These are phyloP conservation scores for Penicillium hordei DNA, from an alignment of 2,329 filamentous ascomycete genomes.

Conservation along the genomic window DNA sequence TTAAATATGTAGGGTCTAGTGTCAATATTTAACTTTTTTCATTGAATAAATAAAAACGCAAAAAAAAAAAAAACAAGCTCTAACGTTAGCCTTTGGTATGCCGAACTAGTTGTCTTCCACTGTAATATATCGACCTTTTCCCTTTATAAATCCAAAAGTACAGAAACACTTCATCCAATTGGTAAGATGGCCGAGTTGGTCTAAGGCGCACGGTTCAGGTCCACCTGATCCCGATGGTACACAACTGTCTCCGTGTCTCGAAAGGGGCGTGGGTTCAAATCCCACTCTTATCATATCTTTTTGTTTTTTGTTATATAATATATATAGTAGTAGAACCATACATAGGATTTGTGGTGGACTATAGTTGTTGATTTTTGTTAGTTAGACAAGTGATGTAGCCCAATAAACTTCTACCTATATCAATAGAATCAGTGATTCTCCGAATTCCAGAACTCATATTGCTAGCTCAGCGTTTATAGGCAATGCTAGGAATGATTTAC, in stretches of 20 bases:
- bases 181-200: slow-evolving; percentile 41
- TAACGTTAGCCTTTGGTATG: neutral
- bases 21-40: too few species aligned
- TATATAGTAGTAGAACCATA: neutral
- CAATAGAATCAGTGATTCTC: too few species aligned
- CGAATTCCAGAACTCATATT: neutral
- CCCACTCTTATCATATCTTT: slow-evolving; percentile 14
- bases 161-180: neutral
- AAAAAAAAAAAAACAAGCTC: neutral
- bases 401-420: too few species aligned
- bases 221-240: slow-evolving; percentile 24
- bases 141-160: neutral
- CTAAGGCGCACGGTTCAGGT: slow-evolving; percentile 39
- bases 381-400: neutral
- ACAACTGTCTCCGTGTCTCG: slow-evolving; percentile 16
- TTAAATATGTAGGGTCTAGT: too few species aligned
- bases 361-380: neutral
- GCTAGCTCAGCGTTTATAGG: neutral
- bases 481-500: too few species aligned
- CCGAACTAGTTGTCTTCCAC: too few species aligned
- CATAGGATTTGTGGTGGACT: neutral
- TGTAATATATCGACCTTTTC: too few species aligned
- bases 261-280: slow-evolving; percentile 16
- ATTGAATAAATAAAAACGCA: neutral
- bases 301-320: neutral